Percentiles rank a stretch among this genome's conserved stretches.
These are phyloP conservation scores for Trypanosoma theileri DNA, from an alignment of 208 protist genomes.

Conservation along the genomic window DNA sequence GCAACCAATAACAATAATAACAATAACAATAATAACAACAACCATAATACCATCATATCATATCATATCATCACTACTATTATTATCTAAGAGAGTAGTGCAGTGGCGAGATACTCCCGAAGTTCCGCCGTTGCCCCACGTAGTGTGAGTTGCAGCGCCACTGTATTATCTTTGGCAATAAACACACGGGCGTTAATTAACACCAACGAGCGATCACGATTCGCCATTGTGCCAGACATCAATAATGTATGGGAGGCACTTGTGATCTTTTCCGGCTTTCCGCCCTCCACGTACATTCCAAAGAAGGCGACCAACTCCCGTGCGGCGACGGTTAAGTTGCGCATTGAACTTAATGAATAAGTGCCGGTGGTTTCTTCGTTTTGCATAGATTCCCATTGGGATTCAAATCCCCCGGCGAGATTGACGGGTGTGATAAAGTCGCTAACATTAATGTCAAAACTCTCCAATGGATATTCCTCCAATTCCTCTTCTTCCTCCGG, in stretches of 20 bases:
- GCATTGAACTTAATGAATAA: conserved; percentile 80
- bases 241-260: conserved; percentile 72
- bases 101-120: conserved; percentile 73
- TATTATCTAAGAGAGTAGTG: conserved; percentile 50
- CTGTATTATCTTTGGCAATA: conserved; percentile 60
- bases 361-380: conserved; percentile 78
- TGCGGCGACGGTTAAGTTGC: conserved; percentile 81
- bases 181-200: conserved; percentile 80
- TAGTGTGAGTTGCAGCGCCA: conserved; percentile 79
- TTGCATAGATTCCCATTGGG: conserved; percentile 40
- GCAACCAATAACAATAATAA: too few species aligned
- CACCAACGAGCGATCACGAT: conserved; percentile 58
- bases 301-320: conserved; percentile 85
- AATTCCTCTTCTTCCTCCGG: conserved; percentile 28
- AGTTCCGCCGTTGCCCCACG: conserved; percentile 64
- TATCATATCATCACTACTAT: too few species aligned
- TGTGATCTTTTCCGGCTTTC: conserved; percentile 69
- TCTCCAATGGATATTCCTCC: conserved; percentile 87
- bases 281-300: conserved; percentile 76
- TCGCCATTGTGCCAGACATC: conserved; percentile 74
- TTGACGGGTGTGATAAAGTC: conserved; percentile 78
- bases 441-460: conserved; percentile 78
- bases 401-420: conserved; percentile 52
- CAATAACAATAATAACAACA: too few species aligned
- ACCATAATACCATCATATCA: too few species aligned